Evolutionary conservation across 345 rosid species (phyloP).

Genomic region (Rhodamnia rubescens): DNA sequence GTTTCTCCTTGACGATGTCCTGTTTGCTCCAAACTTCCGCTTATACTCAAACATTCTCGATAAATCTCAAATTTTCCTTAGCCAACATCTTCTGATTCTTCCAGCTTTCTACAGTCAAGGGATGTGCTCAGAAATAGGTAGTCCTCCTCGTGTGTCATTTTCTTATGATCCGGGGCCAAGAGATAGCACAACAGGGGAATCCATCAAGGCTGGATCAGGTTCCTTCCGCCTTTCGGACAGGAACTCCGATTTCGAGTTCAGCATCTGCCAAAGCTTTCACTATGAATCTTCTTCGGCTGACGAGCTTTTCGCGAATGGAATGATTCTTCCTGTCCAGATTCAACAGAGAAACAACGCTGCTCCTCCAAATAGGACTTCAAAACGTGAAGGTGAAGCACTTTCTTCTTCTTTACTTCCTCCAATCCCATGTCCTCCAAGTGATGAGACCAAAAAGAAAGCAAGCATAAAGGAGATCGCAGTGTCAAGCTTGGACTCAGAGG

Average conservation of each 20-base stretch:
- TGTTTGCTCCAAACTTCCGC: background rate
- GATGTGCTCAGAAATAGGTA: constrained; percentile 3
- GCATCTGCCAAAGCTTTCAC: background rate
- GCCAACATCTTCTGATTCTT: background rate
- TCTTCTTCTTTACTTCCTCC: background rate
- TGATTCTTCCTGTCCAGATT: constrained; percentile 5
- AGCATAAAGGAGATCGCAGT: background rate
- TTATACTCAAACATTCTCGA: background rate
- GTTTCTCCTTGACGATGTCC: background rate
- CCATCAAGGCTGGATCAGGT: background rate
- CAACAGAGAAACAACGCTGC: background rate
- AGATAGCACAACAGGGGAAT: background rate
- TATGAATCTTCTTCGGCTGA: constrained; percentile 3
- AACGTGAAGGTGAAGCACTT: background rate
- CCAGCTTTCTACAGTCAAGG: background rate
- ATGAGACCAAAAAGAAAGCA: background rate
- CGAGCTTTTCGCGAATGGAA: constrained; percentile 3
- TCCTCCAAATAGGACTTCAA: background rate
- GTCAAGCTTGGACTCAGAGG: background rate
- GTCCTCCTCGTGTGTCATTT: constrained; percentile 2
- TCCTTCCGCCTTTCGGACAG: background rate
- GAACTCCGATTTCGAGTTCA: constrained; percentile 6
- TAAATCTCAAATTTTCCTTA: background rate
- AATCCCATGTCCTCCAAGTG: background rate
- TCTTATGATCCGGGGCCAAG: background rate